Evolutionary conservation across 768 basidiomycete species (phyloP), one percentile per base, ranked within the genome.

Genomic region (Kwoniella botswanensis): DNA sequence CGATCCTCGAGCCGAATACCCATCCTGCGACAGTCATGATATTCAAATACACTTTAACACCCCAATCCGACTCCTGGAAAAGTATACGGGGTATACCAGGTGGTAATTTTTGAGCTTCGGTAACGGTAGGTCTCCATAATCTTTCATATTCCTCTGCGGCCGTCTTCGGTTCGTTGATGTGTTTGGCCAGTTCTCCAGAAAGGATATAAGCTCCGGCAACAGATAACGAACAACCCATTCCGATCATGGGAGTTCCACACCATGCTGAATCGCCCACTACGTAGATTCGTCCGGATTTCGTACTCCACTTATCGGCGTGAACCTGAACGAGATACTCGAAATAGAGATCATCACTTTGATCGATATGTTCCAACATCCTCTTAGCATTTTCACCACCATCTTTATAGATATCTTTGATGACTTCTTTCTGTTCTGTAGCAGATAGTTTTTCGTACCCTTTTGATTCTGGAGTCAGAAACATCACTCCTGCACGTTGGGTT

Each of bases 231-330:
- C 76, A 75, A 0, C 80, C 80, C 67, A 70, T 72, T 18, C 80
- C 80, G 10, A 72, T 70, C 43, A 81, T 26, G 0, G 80, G 76
- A 1, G 78, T 71, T 2, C 74, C 71, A 55, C 71, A 71, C 59
- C 67, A 74, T 7, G 73, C 80, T 1, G 78, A 68, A 54, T 81
- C 76, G 4, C 80, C 80, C 9, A 76, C 18, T 29, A 73, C 29
- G 6, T 69, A 73, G 1, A 78, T 56, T 11, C 74, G 35, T 4
- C 68, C 68, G 15, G 63, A 60, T 3, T 56, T 15, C 3, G 52
- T 63, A 54, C 26, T 26, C 74, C 74, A 77, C 12, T 35, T 24
- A 10, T 42, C 11, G 5, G 71, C 24, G 12, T 64, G 63, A 55
- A 78, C 71, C 65, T 80, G 79, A 52, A 65, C 53, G 1, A 71